Base-by-base conservation (phyloP, 192 early-diverging fungal species). In the Oehlia diaphana region DNA sequence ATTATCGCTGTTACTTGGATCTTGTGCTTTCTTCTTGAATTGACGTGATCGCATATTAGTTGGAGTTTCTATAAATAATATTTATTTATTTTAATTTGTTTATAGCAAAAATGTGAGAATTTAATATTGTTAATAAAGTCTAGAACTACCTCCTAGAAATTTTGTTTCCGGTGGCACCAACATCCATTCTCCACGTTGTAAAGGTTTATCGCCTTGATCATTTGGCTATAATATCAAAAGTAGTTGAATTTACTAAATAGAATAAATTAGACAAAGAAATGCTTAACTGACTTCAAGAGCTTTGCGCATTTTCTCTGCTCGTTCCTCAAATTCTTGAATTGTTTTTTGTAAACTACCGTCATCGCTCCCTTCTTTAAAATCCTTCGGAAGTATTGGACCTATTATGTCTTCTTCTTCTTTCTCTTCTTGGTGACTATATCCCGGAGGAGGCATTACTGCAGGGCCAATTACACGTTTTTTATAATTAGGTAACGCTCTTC, bases 121-220 rank as follows among this genome's bases (percentile, higher is more conserved):
- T 31, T 16, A 42, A 16, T 49, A 63, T 42, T 7, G 6, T 42
- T 42, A 4, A 42, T 8, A 42, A 39, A 39, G 3, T 39, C 37
- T 39, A 2, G 6, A 7, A 6, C 0, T 42, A 5, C 5, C 39
- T 42, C 82, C 80, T 49, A 86, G 63, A 42, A 87, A 44, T 47
- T 81, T 78, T 21, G 86, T 80, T 72, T 90, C 84, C 47, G 89
- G 89, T 50, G 89, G 89, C 6, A 90, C 88, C 62, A 88, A 77
- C 89, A 90, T 90, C 89, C 89, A 90, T 42, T 90, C 89, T 42
- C 86, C 89, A 78, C 89, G 81, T 78, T 83, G 14, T 53, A 76
- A 63, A 44, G 74, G 79, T 68, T 72, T 73, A 16, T 79, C 72
- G 58, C 26, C 37, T 73, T 49, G 47, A 1, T 39, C 23, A 66